Evolutionary conservation across 2,329 filamentous ascomycete species (phyloP).

Genomic region (Fusarium albidum): DNA sequence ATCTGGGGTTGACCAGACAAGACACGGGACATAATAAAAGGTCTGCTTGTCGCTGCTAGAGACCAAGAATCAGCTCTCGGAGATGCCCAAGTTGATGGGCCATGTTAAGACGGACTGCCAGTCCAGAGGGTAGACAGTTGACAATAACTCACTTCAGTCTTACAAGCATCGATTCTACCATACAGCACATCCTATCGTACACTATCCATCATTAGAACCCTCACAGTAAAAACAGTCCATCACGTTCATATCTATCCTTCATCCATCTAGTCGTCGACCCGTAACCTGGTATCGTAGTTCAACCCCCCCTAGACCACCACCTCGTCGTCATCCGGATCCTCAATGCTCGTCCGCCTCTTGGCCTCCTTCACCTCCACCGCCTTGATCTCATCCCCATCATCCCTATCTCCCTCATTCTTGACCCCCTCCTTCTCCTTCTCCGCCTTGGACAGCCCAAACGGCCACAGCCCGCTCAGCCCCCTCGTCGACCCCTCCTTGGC

Average conservation of each 20-base stretch:
- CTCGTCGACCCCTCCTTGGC: slow-evolving; percentile 48
- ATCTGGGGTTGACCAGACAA: too few relatives aligned
- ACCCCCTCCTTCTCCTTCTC: slow-evolving; percentile 42
- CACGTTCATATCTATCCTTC: slow-evolving; percentile 11
- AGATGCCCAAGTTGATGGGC: too few relatives aligned
- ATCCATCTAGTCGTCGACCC: slow-evolving; percentile 14
- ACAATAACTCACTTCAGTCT: too few relatives aligned
- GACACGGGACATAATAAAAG: too few relatives aligned
- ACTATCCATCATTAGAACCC: slow-evolving; percentile 19
- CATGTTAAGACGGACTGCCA: too few relatives aligned
- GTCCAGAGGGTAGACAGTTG: too few relatives aligned
- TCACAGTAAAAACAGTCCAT: slow-evolving; percentile 2
- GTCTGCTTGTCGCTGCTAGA: too few relatives aligned
- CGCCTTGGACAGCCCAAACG: slow-evolving; percentile 57
- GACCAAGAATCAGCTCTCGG: too few relatives aligned
- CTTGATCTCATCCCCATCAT: slow-evolving; percentile 44
- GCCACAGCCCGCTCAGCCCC: slow-evolving; percentile 64
- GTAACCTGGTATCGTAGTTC: slow-evolving; percentile 34
- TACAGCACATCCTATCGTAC: too few relatives aligned
- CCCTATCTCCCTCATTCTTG: slow-evolving; percentile 4
- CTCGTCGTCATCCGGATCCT: slow-evolving; percentile 65
- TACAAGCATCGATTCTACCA: too few relatives aligned
- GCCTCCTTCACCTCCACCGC: slow-evolving; percentile 64
- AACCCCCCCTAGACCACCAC: slow-evolving; percentile 46
- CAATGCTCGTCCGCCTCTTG: slow-evolving; percentile 63